phyloP scores from a whole-genome alignment of 2,329 filamentous ascomycete genomes.

The Chaetomium strumarium region DNA sequence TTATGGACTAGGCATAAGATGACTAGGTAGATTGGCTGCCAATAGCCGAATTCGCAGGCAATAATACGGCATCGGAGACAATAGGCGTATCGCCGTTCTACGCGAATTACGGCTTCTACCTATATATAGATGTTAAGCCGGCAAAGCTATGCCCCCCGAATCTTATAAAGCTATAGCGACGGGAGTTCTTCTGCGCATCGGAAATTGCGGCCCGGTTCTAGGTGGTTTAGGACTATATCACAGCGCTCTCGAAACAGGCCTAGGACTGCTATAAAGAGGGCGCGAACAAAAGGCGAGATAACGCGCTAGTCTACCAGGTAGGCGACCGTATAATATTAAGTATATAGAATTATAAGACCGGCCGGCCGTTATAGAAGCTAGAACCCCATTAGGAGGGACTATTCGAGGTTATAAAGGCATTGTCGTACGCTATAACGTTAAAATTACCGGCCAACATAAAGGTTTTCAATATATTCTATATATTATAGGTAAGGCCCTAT shows the following conservation, averaged over 20 bases:
- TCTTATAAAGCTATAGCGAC: background rate
- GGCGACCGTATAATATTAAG: background rate
- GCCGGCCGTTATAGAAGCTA: background rate
- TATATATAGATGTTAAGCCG: background rate
- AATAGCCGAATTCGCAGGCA: background rate
- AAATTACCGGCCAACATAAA: background rate
- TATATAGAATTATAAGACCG: background rate
- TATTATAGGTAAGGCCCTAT: background rate
- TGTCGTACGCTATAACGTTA: background rate
- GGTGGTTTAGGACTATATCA: background rate
- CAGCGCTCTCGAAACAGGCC: background rate
- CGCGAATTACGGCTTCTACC: background rate
- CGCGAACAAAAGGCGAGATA: background rate
- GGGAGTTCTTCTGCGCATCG: background rate
- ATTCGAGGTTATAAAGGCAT: background rate
- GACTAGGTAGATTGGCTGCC: background rate
- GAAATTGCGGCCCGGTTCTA: background rate
- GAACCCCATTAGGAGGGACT: background rate
- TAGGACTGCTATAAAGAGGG: background rate
- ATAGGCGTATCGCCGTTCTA: background rate
- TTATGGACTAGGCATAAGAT: background rate
- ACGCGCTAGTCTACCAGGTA: background rate
- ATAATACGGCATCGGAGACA: background rate
- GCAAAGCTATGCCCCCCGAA: background rate
- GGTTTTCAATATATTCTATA: conserved; percentile 1